Evolutionary conservation across 2,329 filamentous ascomycete species (phyloP), one percentile per base, ranked within the genome.

Genomic region (Colletotrichum sp.): DNA sequence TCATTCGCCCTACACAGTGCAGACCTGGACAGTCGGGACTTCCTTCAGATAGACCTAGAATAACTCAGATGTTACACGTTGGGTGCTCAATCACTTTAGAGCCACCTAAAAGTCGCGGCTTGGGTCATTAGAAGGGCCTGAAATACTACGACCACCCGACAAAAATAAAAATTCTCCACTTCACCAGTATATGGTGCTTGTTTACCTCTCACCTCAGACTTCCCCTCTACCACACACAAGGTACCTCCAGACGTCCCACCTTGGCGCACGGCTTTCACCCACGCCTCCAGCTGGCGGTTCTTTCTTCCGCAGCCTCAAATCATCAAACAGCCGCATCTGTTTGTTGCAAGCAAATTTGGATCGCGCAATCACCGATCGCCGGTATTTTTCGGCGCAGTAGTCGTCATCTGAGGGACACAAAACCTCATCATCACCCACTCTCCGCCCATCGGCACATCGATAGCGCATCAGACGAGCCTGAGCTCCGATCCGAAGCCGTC

Each of bases 301-400:
- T 72, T 72, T 79, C 74, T 77, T 65, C 57, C 73, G 60, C 65
- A 77, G 71, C 74, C 69, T 73, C 66, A 44, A 73, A 68, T 34
- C 64, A 67, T 73, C 71, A 67, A 78, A 78, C 75, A 69, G 73
- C 75, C 77, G 78, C 66, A 72, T 67, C 67, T 69, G 64, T 49
- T 66, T 67, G 60, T 66, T 52, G 34, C 32, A 49, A 68, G 64
- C 71, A 74, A 69, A 69, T 34, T 68, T 59, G 70, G 21, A 69
- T 69, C 65, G 70, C 74, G 65, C 74, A 74, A 65, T 67, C 64
- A 69, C 71, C 57, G 24, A 64, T 60, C 64, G 71, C 74, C 59
- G 59, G 57, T 59, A 69, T 32, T 32, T 32, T 24, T 74, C 70
- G 64, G 70, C 65, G 64, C 59, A 76, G 18, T 16, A 74, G 70